phyloP scores from a whole-genome alignment of 768 basidiomycete species.

The Tylopilus balloui region DNA sequence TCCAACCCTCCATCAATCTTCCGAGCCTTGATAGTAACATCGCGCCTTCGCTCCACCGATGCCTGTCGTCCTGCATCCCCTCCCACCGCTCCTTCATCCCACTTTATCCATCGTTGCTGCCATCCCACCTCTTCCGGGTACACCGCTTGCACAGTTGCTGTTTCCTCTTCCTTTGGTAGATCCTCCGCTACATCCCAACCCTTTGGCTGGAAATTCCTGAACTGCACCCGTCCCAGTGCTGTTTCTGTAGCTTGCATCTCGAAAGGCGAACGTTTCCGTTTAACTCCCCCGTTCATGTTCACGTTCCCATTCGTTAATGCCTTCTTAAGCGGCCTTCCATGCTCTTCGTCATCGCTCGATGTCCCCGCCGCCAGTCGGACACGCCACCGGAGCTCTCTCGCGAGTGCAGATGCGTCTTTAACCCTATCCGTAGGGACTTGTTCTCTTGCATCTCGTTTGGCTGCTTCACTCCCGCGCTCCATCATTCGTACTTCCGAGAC shows the following conservation, averaged over 20 bases:
- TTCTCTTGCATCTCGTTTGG: slow-evolving; percentile 75
- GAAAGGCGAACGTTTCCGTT: slow-evolving; percentile 37
- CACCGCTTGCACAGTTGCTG: slow-evolving; percentile 34
- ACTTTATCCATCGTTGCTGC: slow-evolving; percentile 43
- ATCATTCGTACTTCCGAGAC: slow-evolving; percentile 70
- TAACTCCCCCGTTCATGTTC: slow-evolving; percentile 27
- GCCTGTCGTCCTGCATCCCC: slow-evolving; percentile 32
- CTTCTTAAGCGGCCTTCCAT: slow-evolving; percentile 24
- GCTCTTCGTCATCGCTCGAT: slow-evolving; percentile 65
- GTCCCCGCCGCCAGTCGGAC: slow-evolving; percentile 57
- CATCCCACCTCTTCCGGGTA: slow-evolving; percentile 41
- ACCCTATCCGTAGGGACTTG: slow-evolving; percentile 77
- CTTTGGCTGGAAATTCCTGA: slow-evolving; percentile 67
- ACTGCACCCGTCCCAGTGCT: slow-evolving; percentile 31
- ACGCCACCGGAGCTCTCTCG: slow-evolving; percentile 85
- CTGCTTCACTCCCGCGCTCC: slow-evolving; percentile 65
- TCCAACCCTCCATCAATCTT: slow-evolving; percentile 55
- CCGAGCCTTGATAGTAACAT: slow-evolving; percentile 55
- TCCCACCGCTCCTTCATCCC: slow-evolving; percentile 22
- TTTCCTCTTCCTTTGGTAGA: slow-evolving; percentile 40
- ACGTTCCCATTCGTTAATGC: slow-evolving; percentile 26
- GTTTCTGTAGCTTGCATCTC: slow-evolving; percentile 11
- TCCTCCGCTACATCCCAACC: slow-evolving; percentile 56
- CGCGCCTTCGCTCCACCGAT: slow-evolving; percentile 41
- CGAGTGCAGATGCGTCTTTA: slow-evolving; percentile 76